Evolutionary conservation across 306 rosid species (phyloP), one percentile per base, ranked within the genome.

Genomic region (Hylodesmum podocarpum): DNA sequence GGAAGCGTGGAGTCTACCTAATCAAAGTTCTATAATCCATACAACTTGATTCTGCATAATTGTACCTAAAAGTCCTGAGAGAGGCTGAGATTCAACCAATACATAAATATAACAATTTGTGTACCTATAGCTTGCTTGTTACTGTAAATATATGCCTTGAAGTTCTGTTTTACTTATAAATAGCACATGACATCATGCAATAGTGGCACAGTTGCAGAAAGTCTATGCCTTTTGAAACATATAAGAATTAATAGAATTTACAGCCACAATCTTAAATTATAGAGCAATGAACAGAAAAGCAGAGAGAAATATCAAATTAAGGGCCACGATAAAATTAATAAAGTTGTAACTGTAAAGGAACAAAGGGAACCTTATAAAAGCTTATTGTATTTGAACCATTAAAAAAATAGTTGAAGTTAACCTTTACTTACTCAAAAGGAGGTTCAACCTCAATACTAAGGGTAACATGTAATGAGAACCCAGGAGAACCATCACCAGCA

Each of bases 401-500:
- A 39, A 66, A 58, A 83, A 50, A n/a, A 31, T 14, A 59, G 44
- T 19, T 29, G 1, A 50, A 71, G 34, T 58, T 67, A 77, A 81
- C 37, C 37, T 73, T 77, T 69, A 89, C 98, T 88, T 89, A 93
- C 98, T 85, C 95, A 4, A 93, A 93, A 66, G 95, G 89, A 68
- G 95, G 95, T 82, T 93, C 98, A 33, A 93, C 89, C 87, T 93
- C 98, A 68, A 93, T 75, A 44, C 97, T 88, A 77, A 93, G 83
- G 58, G 98, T 93, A 29, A 93, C 87, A 74, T 93, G 98, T 70
- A 91, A 72, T 64, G 97, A 93, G 77, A 82, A 84, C 77, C 79
- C 84, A 81, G 86, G 53, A 69, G 91, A 83, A 55, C 71, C 84
- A 66, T 80, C 86, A 54, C 77, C 75, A 74, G 57, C 69, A 24